Base-by-base conservation (phyloP, 441 rosid species). In the Syzygium syzygioides region DNA sequence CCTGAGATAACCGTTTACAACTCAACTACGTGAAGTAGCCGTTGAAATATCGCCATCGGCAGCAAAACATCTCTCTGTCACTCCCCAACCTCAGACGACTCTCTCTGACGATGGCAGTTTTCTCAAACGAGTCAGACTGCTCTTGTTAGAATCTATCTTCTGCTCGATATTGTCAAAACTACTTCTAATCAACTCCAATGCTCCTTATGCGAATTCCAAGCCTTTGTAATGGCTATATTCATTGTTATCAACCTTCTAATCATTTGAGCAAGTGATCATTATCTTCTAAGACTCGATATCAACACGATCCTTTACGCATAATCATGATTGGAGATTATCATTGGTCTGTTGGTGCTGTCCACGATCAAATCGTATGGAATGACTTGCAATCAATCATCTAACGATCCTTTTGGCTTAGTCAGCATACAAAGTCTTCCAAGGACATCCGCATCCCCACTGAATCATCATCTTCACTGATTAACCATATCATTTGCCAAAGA, bases 251-350 rank as follows among this genome's bases (percentile, higher is more conserved):
- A 25, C 59, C 20, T 56, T 56, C 23, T 26, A 56, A 56, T 56
- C 23, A 56, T 10, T 20, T 20, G 12, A 56, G 60, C 60, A 56
- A 20, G 60, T 0, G 4, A 20, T 8, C 26, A 56, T 26, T 56
- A 56, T 26, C 23, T 56, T 56, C 12, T 56, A 56, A 56, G 9
- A 23, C 60, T 56, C 28, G 26, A 56, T 56, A 56, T 56, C 23
- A 20, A 26, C 60, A 56, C 0, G 1, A 0, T 56, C 60, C 28
- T 26, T 56, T 23, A 56, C 60, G 26, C 19, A 0, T 23, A 41
- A 56, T 56, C 25, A 56, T 26, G 60, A 56, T 2, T 56, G 28
- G 1, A 23, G 0, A 23, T 56, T 56, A 56, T 56, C 10, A 56
- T 26, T 5, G 9, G 25, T 56, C 60, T 23, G 8, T 56, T 23